Base-by-base conservation (phyloP, 768 basidiomycete genomes). In the Myochromella boudieri region DNA sequence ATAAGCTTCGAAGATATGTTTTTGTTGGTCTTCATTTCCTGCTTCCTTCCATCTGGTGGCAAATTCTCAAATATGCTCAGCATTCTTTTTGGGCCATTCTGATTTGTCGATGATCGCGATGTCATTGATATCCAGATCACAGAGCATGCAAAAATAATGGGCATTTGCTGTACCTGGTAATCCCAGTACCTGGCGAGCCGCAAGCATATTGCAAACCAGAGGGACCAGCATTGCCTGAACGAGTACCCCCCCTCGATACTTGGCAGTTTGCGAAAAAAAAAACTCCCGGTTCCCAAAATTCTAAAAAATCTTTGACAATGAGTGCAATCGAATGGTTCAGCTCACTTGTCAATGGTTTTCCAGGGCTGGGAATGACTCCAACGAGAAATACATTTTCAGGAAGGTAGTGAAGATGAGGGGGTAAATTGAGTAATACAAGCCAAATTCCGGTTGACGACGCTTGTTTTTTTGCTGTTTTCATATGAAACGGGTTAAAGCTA, bases 361-460 rank as follows among this genome's bases (percentile, higher is more conserved):
- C 45, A 0, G 70, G 74, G 0, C 73, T 72, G 6, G 70, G 69
- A 24, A 75, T 70, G 18, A 78, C 53, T 0, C 69, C 74, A 1
- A 62, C 70, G 0, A 76, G 57, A 46, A 62, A 76, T 46, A 76
- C 59, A 39, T 77, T 76, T 45, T 74, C 63, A 0, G 54, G 53
- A 8, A 63, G 61, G 46, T 70, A 72, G 3, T 60, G 52, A 1
- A 66, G 43, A 18, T 66, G 51, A 0, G 57, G 58, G 0, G 71
- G 71, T 0, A 76, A 59, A 32, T 74, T 74, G 4, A 71, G 51
- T 9, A 63, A 58, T 4, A 64, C 60, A 6, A 61, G 44, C 49
- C 57, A 67, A 12, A 65, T 60, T 1, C 58, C 62, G 1, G 53
- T 56, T 1, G 56, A 56, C 0, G 59, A 58, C 2, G 52, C 56